Evolutionary conservation across 106 monocot species (phyloP), one percentile per base, ranked within the genome.

Genomic region (Phalaenopsis equestris): DNA sequence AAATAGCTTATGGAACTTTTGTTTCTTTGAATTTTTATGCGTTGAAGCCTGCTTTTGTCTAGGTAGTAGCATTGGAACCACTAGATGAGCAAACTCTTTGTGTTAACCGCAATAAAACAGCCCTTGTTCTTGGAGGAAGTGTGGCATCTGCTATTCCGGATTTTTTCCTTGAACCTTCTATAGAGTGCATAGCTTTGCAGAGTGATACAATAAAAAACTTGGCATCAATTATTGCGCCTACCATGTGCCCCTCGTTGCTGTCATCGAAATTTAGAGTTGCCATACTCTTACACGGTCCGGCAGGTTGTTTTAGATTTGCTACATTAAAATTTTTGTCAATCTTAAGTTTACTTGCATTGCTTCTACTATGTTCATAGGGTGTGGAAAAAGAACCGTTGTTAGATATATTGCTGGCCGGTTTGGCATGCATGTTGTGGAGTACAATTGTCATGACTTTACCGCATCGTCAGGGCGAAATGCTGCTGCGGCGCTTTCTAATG

Each of bases 371-470:
- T 77, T 19, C 39, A 64, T 85, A 99, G 99, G 95, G 46, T 93
- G 94, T 88, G 95, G 99, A n/a, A 95, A 99, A 76, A 56, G 93
- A 4, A 95, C 95, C 61, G 87, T 90, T 81, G 84, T 93, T 39
- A 87, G 81, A 79, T 88, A 90, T 88, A 77, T 93, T 86, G 91
- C 93, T 52, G 78, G 75, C 18, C 24, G 85, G 56, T 81, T 94
- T 17, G 99, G 99, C 23, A 72, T 99, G 73, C 99, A 99, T 93
- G 82, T 91, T 55, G 89, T 99, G 57, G 99, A 99, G 61, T 93
- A 88, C 81, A 93, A 83, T 79, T 95, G 95, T 84, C 89, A 99
- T 90, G 95, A 99, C 82, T 67, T 99, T 76, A 80, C 90, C 73
- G 52, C 82, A 17, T 91, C 90, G n/a, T 90, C 91, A 46, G 99